Evolutionary conservation across 2,329 filamentous ascomycete species (phyloP).

Genomic region (Neopestalotiopsis clavispora): DNA sequence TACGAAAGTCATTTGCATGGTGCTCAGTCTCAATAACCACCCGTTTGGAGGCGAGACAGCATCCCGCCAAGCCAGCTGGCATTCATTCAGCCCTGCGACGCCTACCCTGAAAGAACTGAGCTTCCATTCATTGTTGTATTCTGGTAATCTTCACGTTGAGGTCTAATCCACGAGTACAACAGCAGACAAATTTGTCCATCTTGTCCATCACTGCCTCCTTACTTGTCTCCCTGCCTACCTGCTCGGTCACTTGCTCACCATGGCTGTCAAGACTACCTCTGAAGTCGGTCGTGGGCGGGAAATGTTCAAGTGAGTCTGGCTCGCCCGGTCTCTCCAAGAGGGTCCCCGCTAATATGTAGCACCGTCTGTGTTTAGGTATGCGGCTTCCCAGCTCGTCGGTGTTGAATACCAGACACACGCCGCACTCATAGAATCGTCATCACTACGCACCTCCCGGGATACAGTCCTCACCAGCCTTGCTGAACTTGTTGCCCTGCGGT

Average conservation of each 20-base stretch:
- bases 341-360: too few species aligned
- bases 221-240: background rate
- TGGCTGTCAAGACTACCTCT: background rate
- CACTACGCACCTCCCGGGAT: conserved; percentile 30
- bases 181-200: too few species aligned
- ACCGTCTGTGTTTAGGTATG: background rate
- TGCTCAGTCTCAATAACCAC: background rate
- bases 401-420: background rate
- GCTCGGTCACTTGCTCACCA: background rate
- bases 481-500: conserved; percentile 50
- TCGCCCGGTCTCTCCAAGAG: too few species aligned
- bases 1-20: too few species aligned
- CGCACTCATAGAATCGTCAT: background rate
- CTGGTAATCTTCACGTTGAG: too few species aligned
- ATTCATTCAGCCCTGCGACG: background rate
- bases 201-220: too few species aligned
- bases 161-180: too few species aligned
- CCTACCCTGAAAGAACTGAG: background rate
- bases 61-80: background rate
- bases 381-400: background rate
- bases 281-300: background rate
- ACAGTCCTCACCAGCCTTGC: conserved; percentile 52
- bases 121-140: background rate
- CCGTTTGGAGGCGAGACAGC: background rate
- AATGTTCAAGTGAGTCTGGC: background rate